These are phyloP conservation scores for Metschnikowia arizonensis DNA, from an alignment of 805 yeast species.

Conservation along the genomic window DNA sequence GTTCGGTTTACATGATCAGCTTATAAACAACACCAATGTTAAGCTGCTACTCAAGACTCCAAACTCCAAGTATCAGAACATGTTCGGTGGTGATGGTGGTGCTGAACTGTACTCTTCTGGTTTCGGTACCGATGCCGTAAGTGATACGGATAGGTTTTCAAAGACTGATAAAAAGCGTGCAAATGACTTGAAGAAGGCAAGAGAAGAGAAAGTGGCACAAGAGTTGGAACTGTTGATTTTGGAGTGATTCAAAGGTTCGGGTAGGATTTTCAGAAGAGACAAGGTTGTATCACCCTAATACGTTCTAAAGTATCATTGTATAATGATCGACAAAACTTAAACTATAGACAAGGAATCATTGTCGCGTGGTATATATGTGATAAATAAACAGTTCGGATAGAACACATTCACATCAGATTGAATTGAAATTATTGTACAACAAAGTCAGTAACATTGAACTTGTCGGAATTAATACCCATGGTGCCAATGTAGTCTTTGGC, in stretches of 20 bases:
- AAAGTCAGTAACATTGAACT: constrained; percentile 20
- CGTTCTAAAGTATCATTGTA: neutral
- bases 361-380: constrained; percentile 4
- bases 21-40: constrained; percentile 34
- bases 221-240: constrained; percentile 21
- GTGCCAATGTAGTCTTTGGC: constrained; percentile 58
- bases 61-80: constrained; percentile 18
- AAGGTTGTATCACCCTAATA: neutral
- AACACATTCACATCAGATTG: constrained; percentile 1
- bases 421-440: constrained; percentile 13
- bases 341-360: constrained; percentile 5
- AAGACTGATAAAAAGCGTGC: constrained; percentile 32
- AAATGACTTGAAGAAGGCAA: constrained; percentile 34
- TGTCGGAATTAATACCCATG: constrained; percentile 46
- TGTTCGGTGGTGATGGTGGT: constrained; percentile 11
- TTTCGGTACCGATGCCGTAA: constrained; percentile 13
- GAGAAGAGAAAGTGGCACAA: constrained; percentile 32
- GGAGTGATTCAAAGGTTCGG: neutral
- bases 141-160: constrained; percentile 16
- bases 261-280: neutral
- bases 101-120: constrained; percentile 5
- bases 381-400: constrained; percentile 3
- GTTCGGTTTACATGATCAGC: constrained; percentile 48
- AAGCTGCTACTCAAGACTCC: constrained; percentile 37
- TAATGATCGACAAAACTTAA: neutral